phyloP scores from a whole-genome alignment of 202 grass and related monocot genomes.

The Saccharum hybrid region DNA sequence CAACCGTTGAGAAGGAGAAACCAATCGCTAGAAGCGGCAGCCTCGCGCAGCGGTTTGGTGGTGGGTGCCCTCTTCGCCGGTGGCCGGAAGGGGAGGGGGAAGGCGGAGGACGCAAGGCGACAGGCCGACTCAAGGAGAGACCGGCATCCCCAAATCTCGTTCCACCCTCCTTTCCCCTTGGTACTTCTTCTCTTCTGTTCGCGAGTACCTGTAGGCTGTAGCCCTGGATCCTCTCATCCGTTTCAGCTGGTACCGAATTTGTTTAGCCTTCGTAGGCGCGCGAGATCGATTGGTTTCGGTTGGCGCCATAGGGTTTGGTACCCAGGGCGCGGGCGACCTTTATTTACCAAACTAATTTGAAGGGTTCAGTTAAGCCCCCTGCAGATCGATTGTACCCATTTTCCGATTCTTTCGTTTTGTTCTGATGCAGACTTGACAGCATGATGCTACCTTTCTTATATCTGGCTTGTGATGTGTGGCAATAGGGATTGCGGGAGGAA shows the following conservation, averaged over 20 bases:
- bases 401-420: not conserved
- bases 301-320: not conserved
- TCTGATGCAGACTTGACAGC: not conserved
- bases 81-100: not conserved
- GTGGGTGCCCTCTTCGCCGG: not conserved
- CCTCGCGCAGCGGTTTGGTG: not conserved
- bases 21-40: not conserved
- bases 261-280: not conserved
- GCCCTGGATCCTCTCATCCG: not conserved
- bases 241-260: not conserved
- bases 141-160: not conserved
- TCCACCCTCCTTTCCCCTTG: not conserved
- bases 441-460: not conserved
- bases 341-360: not conserved
- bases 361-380: not conserved
- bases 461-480: not conserved
- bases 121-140: not conserved
- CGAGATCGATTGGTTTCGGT: not conserved
- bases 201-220: not conserved
- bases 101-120: not conserved
- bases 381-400: constrained; percentile 11
- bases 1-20: not conserved
- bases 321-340: too few species aligned
- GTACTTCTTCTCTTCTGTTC: not conserved
- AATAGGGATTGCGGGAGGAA: constrained; percentile 23